Conservation (phyloP, 345 rosid genomes). For the Arabidopsis suecica region DNA sequence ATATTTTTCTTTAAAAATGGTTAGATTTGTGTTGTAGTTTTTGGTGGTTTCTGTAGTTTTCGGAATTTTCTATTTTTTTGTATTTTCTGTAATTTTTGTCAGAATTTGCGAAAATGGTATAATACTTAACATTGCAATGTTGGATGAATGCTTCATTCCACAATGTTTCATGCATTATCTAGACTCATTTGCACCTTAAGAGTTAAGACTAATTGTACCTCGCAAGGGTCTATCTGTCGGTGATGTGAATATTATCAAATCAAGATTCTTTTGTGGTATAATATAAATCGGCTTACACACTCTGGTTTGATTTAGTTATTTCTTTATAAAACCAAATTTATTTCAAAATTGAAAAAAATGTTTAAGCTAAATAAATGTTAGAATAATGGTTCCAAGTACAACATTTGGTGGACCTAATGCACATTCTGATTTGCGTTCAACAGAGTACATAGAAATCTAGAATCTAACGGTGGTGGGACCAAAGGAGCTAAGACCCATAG, state of each 20-base stretch:
- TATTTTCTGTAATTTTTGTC: no score
- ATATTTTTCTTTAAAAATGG: no score
- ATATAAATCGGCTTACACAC: not conserved
- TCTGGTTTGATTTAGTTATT: not conserved
- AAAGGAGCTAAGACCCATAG: slow-evolving; percentile 53
- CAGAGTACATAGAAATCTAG: slow-evolving; percentile 13
- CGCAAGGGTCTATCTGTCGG: not conserved
- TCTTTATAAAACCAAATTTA: not conserved
- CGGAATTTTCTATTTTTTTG: no score
- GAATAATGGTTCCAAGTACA: slow-evolving; percentile 21
- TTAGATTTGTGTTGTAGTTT: no score
- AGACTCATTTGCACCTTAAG: no score
- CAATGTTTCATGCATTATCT: no score
- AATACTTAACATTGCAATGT: no score
- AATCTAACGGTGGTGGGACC: slow-evolving; percentile 55
- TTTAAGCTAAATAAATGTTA: not conserved
- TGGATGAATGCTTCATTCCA: no score
- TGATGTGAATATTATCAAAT: not conserved
- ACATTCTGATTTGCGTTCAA: not conserved
- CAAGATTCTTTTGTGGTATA: not conserved
- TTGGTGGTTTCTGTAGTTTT: no score
- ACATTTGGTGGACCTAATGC: no score
- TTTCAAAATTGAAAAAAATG: not conserved
- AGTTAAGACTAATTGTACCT: not conserved
- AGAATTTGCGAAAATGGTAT: no score